These are phyloP conservation scores for Striga asiatica DNA, from an alignment of 257 asterid species.

Conservation along the genomic window DNA sequence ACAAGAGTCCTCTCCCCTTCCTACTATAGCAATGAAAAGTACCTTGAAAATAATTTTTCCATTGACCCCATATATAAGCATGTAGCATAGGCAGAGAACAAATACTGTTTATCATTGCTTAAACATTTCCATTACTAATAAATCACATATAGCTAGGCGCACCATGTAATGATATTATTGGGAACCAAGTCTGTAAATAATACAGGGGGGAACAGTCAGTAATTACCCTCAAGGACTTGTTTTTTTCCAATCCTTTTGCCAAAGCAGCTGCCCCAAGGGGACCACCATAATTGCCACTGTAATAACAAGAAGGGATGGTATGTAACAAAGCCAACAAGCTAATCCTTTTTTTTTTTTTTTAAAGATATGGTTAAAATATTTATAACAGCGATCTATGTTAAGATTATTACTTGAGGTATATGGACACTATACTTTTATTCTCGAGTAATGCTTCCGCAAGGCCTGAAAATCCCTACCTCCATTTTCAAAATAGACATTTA, in stretches of 20 bases:
- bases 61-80: background rate
- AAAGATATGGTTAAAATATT: background rate
- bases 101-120: too few species aligned
- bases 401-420: conserved; percentile 65
- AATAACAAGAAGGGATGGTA: conserved; percentile 3
- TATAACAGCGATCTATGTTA: background rate
- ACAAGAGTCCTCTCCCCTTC: background rate
- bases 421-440: conserved; percentile 56
- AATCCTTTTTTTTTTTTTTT: background rate
- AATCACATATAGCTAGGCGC: too few species aligned
- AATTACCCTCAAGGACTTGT: conserved; percentile 73
- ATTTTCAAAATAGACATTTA: conserved; percentile 49
- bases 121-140: too few species aligned
- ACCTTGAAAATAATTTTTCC: background rate
- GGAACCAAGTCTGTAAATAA: background rate
- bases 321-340: background rate
- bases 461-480: conserved; percentile 99
- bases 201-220: background rate
- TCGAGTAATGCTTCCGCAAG: conserved; percentile 90
- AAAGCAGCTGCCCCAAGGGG: conserved; percentile 92
- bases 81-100: background rate
- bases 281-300: conserved; percentile 95
- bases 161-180: background rate
- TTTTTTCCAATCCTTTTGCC: conserved; percentile 87
- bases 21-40: background rate